These are phyloP conservation scores for Colletotrichum cereale DNA, from an alignment of 2,329 filamentous ascomycete species.

Conservation along the genomic window DNA sequence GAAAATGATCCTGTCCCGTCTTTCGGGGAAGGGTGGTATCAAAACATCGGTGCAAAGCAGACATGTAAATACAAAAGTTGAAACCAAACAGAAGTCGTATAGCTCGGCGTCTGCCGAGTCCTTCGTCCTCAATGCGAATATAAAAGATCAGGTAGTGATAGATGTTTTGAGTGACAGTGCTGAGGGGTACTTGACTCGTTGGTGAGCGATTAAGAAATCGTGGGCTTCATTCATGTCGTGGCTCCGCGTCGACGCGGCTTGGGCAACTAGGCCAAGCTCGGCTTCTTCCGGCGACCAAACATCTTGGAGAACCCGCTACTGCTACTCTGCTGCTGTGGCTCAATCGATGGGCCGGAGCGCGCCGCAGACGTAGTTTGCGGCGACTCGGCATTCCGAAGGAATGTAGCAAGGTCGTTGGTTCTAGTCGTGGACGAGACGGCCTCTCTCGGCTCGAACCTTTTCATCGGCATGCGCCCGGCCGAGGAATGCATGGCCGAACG, in stretches of 20 bases:
- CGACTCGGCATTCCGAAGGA: conserved; percentile 77
- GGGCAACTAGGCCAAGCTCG: conserved; percentile 47
- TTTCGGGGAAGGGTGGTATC: conserved; percentile 35
- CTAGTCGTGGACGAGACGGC: conserved; percentile 56
- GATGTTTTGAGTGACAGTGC: conserved; percentile 2
- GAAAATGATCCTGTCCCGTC: conserved; percentile 33
- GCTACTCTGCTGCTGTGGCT: conserved; percentile 51
- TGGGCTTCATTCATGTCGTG: conserved; percentile 37
- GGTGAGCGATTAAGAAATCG: conserved; percentile 28
- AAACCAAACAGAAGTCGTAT: conserved; percentile 6
- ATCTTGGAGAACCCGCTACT: conserved; percentile 59
- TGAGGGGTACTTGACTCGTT: conserved; percentile 21
- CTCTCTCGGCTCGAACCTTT: conserved; percentile 70
- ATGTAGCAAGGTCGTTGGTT: conserved; percentile 79
- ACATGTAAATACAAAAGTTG: conserved; percentile 19
- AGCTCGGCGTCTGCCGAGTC: conserved; percentile 10
- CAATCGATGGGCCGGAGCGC: conserved; percentile 43
- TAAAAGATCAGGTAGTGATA: conserved; percentile 4
- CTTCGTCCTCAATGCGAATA: background rate
- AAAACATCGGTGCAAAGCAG: conserved; percentile 25
- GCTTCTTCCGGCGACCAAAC: conserved; percentile 65
- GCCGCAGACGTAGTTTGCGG: conserved; percentile 52
- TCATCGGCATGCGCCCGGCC: conserved; percentile 63
- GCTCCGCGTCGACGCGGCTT: conserved; percentile 23
- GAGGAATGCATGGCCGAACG: conserved; percentile 43